Conservation (phyloP, 1,284 basidiomycete genomes). For the Golubevia pallescens region DNA sequence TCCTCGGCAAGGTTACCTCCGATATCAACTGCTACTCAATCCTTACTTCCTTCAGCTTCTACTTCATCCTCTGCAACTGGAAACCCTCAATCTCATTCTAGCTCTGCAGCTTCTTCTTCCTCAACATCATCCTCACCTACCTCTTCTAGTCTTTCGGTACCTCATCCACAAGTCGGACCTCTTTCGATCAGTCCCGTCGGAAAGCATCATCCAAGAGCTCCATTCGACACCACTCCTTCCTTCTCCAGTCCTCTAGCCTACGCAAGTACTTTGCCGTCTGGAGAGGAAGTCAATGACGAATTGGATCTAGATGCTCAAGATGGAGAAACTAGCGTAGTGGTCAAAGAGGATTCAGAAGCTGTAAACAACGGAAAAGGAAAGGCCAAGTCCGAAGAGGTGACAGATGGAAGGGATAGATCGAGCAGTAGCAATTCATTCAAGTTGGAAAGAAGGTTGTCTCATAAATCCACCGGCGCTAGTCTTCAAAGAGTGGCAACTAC, state of each 20-base stretch:
- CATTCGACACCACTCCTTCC: constrained; percentile 38
- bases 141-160: not conserved
- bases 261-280: constrained; percentile 35
- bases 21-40: constrained; percentile 10
- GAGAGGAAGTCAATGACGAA: constrained; percentile 24
- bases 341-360: not conserved
- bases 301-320: constrained; percentile 9
- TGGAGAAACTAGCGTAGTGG: not conserved
- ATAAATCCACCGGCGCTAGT: not conserved
- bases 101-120: not conserved
- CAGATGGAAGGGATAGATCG: not conserved
- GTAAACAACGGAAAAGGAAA: not conserved
- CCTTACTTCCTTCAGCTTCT: constrained; percentile 13
- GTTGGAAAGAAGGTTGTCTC: not conserved
- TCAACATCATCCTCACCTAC: not conserved
- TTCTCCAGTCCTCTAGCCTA: constrained; percentile 59
- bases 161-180: not conserved
- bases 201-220: constrained; percentile 3
- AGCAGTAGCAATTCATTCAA: not conserved
- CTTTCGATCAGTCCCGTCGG: constrained; percentile 5
- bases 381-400: not conserved
- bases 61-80: constrained; percentile 5
- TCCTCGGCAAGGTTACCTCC: too few relatives aligned
- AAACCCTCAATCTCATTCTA: constrained; percentile 12
- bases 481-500: not conserved